phyloP scores from a whole-genome alignment of 768 basidiomycete genomes.

The Suillus fuscotomentosus region DNA sequence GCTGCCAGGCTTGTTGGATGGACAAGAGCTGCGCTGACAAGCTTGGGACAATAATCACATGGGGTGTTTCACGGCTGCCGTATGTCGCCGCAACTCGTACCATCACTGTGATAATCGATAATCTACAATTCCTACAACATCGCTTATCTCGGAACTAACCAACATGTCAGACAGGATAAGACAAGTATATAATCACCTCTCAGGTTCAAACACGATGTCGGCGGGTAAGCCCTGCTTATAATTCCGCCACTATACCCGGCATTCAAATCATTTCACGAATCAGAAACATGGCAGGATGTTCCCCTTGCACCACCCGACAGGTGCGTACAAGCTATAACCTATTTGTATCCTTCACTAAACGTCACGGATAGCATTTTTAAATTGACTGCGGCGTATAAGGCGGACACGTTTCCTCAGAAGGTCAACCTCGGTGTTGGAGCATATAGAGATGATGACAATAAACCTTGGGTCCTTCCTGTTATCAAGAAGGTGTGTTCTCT shows the following conservation, averaged over 20 bases:
- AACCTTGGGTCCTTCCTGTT: slow-evolving; percentile 91
- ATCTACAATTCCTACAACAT: not conserved
- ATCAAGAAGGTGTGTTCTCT: slow-evolving; percentile 69
- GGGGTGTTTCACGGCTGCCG: not conserved
- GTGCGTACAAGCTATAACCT: slow-evolving; percentile 34
- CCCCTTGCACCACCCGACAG: slow-evolving; percentile 86
- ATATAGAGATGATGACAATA: slow-evolving; percentile 84
- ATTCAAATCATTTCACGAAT: slow-evolving; percentile 1
- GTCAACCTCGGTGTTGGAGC: slow-evolving; percentile 93
- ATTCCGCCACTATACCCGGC: slow-evolving; percentile 8
- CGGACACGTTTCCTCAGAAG: slow-evolving; percentile 71
- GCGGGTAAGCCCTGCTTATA: slow-evolving; percentile 43
- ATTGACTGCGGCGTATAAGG: slow-evolving; percentile 87
- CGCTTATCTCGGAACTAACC: slow-evolving; percentile 7
- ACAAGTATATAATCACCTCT: slow-evolving; percentile 58
- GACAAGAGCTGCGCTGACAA: not conserved
- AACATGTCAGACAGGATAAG: slow-evolving; percentile 58
- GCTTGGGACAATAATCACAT: not conserved
- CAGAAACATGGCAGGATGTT: slow-evolving; percentile 75
- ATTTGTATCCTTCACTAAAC: slow-evolving; percentile 6
- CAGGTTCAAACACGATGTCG: slow-evolving; percentile 42
- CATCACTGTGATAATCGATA: not conserved
- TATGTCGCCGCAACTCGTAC: not conserved
- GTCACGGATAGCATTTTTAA: slow-evolving; percentile 72
- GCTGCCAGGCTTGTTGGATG: not conserved